Base-by-base conservation (phyloP, 768 basidiomycete genomes). In the Strobilomyces echinocephalus region DNA sequence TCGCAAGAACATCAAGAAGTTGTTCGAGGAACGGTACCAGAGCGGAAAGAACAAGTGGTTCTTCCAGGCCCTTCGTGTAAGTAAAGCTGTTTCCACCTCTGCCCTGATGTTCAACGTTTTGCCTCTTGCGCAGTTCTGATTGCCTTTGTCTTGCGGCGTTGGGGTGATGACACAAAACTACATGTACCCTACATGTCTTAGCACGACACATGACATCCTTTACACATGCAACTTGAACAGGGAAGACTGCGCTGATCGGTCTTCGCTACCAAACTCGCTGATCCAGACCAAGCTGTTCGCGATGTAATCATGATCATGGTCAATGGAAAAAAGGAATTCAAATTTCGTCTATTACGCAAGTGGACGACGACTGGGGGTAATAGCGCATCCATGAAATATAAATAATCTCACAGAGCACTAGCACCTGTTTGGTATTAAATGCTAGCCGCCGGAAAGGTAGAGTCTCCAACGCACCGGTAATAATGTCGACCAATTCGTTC, bases 31-130 rank as follows among this genome's bases (percentile, higher is more conserved):
- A 68, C 81, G 95, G 55, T 97, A 98, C 83, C 79, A 79, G 46
- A 74, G 78, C 48, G 97, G 97, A 55, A 95, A 95, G 84, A 97
- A 97, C 85, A 85, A 86, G 74, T 98, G 95, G 95, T 97, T 95
- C 83, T 95, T 94, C 85, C 80, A 84, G 58, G 70, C 87, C 51
- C 84, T 93, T 60, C 84, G 85, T 69, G 91, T 92, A 78, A 71
- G 78, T 71, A 18, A 24, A 2, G 4, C 4, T 14, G 1, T 44
- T 12, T 34, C 20, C 3, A 11, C 15, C 16, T 10, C 5, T 20
- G 21, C 15, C 26, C 21, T 5, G 28, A 8, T 14, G 12, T 40
- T 59, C 69, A 30, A 65, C 16, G 16, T 20, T 26, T 1, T 28
- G 6, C 6, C 46, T 36, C 7, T 28, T 6, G 12, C 35, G 5